A percentile compares a stretch with the other conserved stretches of the same genome.
These are phyloP conservation scores for Phaeophleospora eucalypticola DNA, from an alignment of 2,329 filamentous ascomycete species.

Conservation along the genomic window DNA sequence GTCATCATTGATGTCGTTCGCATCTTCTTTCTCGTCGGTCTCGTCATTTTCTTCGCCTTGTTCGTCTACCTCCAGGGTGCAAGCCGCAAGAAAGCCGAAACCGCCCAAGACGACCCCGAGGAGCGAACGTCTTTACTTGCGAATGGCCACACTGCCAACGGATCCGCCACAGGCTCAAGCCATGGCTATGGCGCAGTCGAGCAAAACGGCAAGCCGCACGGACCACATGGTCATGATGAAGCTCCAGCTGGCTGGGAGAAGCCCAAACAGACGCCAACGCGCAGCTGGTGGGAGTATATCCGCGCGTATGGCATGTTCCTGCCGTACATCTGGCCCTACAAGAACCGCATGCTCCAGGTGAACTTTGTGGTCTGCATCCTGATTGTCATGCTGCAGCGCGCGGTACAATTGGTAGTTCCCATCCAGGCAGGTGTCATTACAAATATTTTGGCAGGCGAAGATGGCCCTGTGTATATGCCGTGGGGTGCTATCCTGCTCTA, in stretches of 20 bases:
- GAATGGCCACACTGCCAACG: conserved; percentile 43
- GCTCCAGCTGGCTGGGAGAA: conserved; percentile 76
- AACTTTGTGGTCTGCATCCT: conserved; percentile 78
- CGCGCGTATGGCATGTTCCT: conserved; percentile 91
- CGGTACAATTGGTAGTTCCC: conserved; percentile 83
- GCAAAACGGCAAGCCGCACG: conserved; percentile 38
- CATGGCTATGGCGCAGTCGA: conserved; percentile 18
- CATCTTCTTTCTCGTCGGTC: conserved; percentile 59
- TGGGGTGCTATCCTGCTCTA: conserved; percentile 73
- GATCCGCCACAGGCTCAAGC: conserved; percentile 28
- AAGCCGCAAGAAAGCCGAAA: conserved; percentile 37
- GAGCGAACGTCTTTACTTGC: conserved; percentile 64
- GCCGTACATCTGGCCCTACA: conserved; percentile 92
- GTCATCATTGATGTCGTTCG: conserved; percentile 64
- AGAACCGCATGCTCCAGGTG: conserved; percentile 68
- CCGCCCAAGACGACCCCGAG: conserved; percentile 38
- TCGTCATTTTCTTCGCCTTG: conserved; percentile 57
- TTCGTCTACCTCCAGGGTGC: conserved; percentile 44
- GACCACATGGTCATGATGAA: conserved; percentile 22
- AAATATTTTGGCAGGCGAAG: conserved; percentile 61
- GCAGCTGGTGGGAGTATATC: conserved; percentile 94
- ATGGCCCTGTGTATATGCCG: conserved; percentile 55
- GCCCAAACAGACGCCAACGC: conserved; percentile 77
- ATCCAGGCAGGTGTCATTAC: conserved; percentile 76
- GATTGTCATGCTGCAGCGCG: conserved; percentile 73